phyloP scores from a whole-genome alignment of 2,329 filamentous ascomycete species.

The Colletotrichum echinochloae region DNA sequence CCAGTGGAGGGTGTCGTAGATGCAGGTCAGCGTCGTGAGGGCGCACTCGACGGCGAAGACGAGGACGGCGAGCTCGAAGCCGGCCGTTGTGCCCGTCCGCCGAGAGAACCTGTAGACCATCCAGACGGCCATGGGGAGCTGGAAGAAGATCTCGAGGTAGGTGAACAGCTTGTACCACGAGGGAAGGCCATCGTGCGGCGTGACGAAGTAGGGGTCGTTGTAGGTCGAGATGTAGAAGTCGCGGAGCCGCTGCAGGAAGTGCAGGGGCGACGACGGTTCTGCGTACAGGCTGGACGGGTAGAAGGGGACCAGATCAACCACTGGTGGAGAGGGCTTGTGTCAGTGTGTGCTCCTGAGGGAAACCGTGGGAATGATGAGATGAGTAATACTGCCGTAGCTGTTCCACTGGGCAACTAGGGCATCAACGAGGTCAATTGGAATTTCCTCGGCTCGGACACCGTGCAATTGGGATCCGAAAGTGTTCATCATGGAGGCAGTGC shows the following conservation, averaged over 20 bases:
- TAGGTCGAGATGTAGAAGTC: slow-evolving; percentile 60
- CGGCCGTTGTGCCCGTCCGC: slow-evolving; percentile 47
- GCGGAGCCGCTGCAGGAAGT: slow-evolving; percentile 60
- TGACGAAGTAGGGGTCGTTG: slow-evolving; percentile 65
- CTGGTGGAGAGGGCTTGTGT: slow-evolving; percentile 49
- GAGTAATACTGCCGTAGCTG: too few relatives aligned
- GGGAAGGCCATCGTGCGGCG: slow-evolving; percentile 49
- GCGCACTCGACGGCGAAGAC: slow-evolving; percentile 64
- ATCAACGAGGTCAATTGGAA: too few relatives aligned
- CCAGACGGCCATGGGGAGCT: slow-evolving; percentile 64
- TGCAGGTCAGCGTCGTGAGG: slow-evolving; percentile 64
- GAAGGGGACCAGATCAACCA: slow-evolving; percentile 65
- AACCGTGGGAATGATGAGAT: neutral
- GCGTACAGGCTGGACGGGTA: slow-evolving; percentile 63
- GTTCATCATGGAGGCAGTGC: neutral
- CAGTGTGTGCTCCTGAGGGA: slow-evolving; percentile 6
- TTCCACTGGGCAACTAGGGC: neutral
- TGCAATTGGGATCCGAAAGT: neutral
- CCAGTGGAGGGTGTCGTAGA: slow-evolving; percentile 63
- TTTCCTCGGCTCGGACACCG: accelerated
- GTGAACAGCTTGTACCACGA: slow-evolving; percentile 66
- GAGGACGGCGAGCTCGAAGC: slow-evolving; percentile 62
- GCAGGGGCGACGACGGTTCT: slow-evolving; percentile 57
- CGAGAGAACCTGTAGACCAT: slow-evolving; percentile 56
- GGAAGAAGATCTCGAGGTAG: slow-evolving; percentile 61